A percentile compares a stretch with the other conserved stretches of the same genome.
These are phyloP conservation scores for Xylaria sp. DNA, from an alignment of 2,329 filamentous ascomycete species.

Conservation along the genomic window DNA sequence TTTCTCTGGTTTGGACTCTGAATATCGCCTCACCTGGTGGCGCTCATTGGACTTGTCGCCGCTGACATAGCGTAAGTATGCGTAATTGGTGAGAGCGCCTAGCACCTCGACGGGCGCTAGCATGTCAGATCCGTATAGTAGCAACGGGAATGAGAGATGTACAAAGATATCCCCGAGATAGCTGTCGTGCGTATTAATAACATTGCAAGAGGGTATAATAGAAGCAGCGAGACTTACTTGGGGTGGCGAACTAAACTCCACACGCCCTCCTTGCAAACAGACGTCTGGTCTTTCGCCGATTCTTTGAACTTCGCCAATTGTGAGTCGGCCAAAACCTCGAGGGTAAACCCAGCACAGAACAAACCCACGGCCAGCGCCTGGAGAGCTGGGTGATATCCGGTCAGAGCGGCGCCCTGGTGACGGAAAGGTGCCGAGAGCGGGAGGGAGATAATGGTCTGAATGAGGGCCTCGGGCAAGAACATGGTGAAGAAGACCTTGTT, in stretches of 20 bases:
- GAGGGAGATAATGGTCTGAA: slow-evolving; percentile 65
- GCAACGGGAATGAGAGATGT: slow-evolving; percentile 67
- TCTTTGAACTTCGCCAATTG: slow-evolving; percentile 63
- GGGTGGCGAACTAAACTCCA: slow-evolving; percentile 71
- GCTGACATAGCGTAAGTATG: slow-evolving; percentile 65
- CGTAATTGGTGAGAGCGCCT: slow-evolving; percentile 67
- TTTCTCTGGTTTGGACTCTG: slow-evolving; percentile 60
- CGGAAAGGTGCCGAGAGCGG: slow-evolving; percentile 67
- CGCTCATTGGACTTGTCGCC: slow-evolving; percentile 66
- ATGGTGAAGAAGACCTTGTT: slow-evolving; percentile 63
- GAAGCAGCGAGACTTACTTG: slow-evolving; percentile 58
- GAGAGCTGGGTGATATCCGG: slow-evolving; percentile 43
- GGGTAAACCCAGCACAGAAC: slow-evolving; percentile 64
- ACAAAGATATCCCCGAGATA: slow-evolving; percentile 70
- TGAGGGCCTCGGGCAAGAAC: slow-evolving; percentile 67
- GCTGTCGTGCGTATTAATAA: slow-evolving; percentile 50
- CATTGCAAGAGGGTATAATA: background rate
- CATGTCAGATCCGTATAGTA: slow-evolving; percentile 64
- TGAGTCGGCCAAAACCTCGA: slow-evolving; percentile 66
- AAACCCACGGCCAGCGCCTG: slow-evolving; percentile 62
- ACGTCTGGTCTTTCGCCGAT: slow-evolving; percentile 51
- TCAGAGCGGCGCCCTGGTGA: slow-evolving; percentile 52
- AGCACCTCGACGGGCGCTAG: slow-evolving; percentile 65
- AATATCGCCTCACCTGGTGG: slow-evolving; percentile 63
- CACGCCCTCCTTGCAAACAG: slow-evolving; percentile 65